Percentiles rank a stretch among this genome's conserved stretches.
Evolutionary conservation across 140 eudicot genomes (phyloP).

Genomic region (Senecio squalidus): DNA sequence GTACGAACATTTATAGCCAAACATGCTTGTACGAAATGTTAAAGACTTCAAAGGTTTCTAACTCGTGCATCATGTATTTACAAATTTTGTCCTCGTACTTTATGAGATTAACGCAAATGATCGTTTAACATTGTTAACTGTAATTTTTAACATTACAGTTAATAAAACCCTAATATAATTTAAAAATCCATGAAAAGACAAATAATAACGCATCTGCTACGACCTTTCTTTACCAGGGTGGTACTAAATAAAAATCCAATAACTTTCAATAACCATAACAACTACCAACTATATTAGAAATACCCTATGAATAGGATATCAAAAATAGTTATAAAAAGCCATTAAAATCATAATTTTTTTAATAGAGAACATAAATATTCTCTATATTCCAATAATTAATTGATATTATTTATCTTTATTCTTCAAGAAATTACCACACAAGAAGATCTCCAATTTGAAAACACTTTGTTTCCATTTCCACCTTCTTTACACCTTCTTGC

Average conservation of each 20-base stretch:
- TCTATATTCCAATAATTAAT: slow-evolving; percentile 3
- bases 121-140: too few species aligned
- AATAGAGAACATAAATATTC: slow-evolving; percentile 9
- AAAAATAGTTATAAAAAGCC: slow-evolving; percentile 18
- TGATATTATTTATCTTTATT: neutral
- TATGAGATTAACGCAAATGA: too few species aligned
- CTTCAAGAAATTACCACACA: slow-evolving; percentile 61
- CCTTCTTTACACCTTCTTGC: slow-evolving; percentile 59
- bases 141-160: too few species aligned
- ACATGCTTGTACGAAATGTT: neutral
- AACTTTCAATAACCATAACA: slow-evolving; percentile 35
- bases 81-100: neutral
- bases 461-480: slow-evolving; percentile 47
- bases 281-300: slow-evolving; percentile 31
- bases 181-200: neutral
- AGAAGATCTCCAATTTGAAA: slow-evolving; percentile 47
- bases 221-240: too few species aligned
- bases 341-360: slow-evolving; percentile 16
- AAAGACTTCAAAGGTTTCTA: neutral
- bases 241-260: too few species aligned
- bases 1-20: neutral
- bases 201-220: neutral
- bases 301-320: slow-evolving; percentile 40
- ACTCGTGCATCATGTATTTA: neutral
- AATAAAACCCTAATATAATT: neutral